phyloP scores from a whole-genome alignment of 164 flowering plant species.

The Nymphaea thermarum region DNA sequence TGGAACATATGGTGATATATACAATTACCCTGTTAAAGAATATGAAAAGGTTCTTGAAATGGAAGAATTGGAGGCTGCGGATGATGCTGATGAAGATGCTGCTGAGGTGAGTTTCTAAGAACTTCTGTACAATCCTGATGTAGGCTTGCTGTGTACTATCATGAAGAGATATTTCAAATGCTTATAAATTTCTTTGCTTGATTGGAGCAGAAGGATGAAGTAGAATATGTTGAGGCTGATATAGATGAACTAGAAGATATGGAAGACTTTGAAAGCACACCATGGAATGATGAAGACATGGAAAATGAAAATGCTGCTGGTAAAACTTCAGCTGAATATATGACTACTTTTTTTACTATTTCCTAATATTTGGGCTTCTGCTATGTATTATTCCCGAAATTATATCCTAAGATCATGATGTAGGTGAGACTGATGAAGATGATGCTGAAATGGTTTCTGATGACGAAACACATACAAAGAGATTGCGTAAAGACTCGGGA shows the following conservation, averaged over 20 bases:
- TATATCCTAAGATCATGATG: not conserved
- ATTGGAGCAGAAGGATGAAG: conserved; percentile 38
- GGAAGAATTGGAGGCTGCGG: conserved; percentile 18
- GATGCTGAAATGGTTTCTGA: conserved; percentile 7
- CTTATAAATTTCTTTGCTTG: not conserved
- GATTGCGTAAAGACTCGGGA: conserved; percentile 20
- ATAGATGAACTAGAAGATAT: conserved; percentile 89
- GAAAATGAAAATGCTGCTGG: conserved; percentile 25
- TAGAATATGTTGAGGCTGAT: conserved; percentile 81
- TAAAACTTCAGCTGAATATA: not conserved
- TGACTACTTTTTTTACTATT: not conserved
- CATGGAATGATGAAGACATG: conserved; percentile 13
- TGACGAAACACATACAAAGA: conserved; percentile 17
- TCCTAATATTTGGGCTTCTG: not conserved
- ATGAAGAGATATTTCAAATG: not conserved
- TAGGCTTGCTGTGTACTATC: not conserved
- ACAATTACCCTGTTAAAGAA: conserved; percentile 38
- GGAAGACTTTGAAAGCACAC: conserved; percentile 67
- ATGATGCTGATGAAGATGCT: conserved; percentile 15
- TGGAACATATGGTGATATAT: conserved; percentile 71
- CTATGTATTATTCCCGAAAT: not conserved
- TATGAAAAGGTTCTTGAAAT: conserved; percentile 38
- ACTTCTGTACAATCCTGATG: not conserved
- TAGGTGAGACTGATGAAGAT: conserved; percentile 37
- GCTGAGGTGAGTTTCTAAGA: conserved; percentile 34